Conservation (phyloP, 345 rosid species). For the Firmiana major region DNA sequence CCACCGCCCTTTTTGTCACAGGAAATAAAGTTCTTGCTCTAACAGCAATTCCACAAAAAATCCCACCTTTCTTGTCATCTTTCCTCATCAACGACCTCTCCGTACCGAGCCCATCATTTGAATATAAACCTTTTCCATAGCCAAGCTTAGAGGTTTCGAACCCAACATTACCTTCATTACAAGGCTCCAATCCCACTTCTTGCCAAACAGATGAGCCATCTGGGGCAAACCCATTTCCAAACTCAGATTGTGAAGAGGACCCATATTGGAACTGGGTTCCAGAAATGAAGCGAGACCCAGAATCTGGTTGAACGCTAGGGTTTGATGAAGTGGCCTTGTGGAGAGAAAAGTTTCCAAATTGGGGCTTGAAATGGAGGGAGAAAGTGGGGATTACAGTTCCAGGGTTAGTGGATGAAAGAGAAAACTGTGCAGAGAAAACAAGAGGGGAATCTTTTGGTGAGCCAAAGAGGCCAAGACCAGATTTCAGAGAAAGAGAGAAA, state of each 20-base stretch:
- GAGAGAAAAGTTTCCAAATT: conserved; percentile 49
- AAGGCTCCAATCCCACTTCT: conserved; percentile 54
- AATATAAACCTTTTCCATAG: conserved; percentile 10
- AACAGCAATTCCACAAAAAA: conserved; percentile 33
- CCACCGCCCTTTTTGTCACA: conserved; percentile 31
- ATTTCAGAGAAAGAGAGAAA: conserved; percentile 48
- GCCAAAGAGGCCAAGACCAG: conserved; percentile 63
- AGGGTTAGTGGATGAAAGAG: conserved; percentile 32
- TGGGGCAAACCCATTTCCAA: conserved; percentile 25
- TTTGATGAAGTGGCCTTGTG: conserved; percentile 35
- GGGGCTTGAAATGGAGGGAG: conserved; percentile 65
- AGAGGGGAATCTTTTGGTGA: conserved; percentile 59
- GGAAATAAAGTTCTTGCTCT: conserved; percentile 51
- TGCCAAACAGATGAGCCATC: conserved; percentile 43
- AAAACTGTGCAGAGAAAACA: conserved; percentile 47
- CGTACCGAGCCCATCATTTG: conserved; percentile 10
- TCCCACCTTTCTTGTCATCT: conserved; percentile 24
- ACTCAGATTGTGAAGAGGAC: conserved; percentile 23
- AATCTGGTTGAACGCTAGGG: conserved; percentile 20
- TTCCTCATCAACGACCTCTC: conserved; percentile 26
- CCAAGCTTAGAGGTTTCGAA: conserved; percentile 13
- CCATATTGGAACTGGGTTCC: conserved; percentile 16
- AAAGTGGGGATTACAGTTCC: conserved; percentile 35
- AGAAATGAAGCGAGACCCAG: conserved; percentile 14
- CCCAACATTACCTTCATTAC: conserved; percentile 21